Conservation (phyloP, 805 yeast species). For the Wickerhamomyces tratensis region DNA sequence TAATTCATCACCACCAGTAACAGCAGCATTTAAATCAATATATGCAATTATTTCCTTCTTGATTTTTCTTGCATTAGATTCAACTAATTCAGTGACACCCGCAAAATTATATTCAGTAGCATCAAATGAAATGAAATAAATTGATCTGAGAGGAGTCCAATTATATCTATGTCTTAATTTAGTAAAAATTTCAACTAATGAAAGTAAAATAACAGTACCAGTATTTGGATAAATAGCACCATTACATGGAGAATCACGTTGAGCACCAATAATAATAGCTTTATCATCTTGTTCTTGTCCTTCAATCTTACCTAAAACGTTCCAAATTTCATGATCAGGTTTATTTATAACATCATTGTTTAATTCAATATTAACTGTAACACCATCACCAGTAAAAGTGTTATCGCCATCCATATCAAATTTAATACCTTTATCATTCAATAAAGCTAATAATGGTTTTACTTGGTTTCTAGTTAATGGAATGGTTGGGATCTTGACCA, state of each 20-base stretch:
- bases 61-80: constrained; percentile 41
- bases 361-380: constrained; percentile 11
- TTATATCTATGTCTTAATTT: constrained; percentile 50
- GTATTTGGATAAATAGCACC: constrained; percentile 72
- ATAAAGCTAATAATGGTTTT: constrained; percentile 21
- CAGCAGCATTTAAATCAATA: constrained; percentile 63
- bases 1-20: constrained; percentile 40
- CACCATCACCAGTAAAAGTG: constrained; percentile 13
- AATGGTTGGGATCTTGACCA: constrained; percentile 65
- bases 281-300: constrained; percentile 75
- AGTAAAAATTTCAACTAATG: constrained; percentile 60
- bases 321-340: constrained; percentile 61
- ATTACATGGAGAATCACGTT: constrained; percentile 64
- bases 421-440: constrained; percentile 9
- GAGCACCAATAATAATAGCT: constrained; percentile 73
- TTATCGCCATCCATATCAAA: constrained; percentile 6
- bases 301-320: constrained; percentile 64
- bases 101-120: constrained; percentile 74
- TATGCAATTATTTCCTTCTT: constrained; percentile 56
- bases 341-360: constrained; percentile 10
- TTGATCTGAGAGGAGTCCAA: constrained; percentile 80
- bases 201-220: constrained; percentile 65
- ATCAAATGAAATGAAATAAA: constrained; percentile 78
- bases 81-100: constrained; percentile 76
- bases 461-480: constrained; percentile 76